Evolutionary conservation across 1,139 yeast species (phyloP).

Genomic region (Nakaseomyces kungkrabaensis): DNA sequence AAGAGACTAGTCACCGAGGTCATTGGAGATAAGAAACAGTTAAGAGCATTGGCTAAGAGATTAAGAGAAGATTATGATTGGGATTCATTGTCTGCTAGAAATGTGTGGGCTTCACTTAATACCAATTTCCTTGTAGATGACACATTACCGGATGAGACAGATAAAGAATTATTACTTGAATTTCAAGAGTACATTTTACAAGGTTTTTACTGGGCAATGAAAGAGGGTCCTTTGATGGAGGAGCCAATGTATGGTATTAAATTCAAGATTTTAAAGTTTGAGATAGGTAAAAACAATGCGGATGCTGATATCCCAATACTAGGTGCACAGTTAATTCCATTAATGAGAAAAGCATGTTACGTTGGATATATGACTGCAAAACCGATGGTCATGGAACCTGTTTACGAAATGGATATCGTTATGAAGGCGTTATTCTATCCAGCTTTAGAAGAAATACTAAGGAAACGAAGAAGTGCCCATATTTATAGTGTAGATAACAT

Average conservation of each 20-base stretch:
- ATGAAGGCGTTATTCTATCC: conserved; percentile 42
- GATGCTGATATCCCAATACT: conserved; percentile 37
- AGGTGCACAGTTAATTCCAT: conserved; percentile 67
- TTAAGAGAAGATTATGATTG: conserved; percentile 56
- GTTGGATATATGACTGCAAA: conserved; percentile 69
- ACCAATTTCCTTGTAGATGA: conserved; percentile 67
- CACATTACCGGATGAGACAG: conserved; percentile 62
- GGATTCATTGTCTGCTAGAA: conserved; percentile 79
- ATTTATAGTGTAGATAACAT: conserved; percentile 45
- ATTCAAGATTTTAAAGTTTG: conserved; percentile 55
- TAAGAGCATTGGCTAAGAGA: conserved; percentile 36
- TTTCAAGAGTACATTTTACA: conserved; percentile 48
- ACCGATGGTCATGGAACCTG: conserved; percentile 78
- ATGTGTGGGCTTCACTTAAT: conserved; percentile 61
- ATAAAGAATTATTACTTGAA: conserved; percentile 38
- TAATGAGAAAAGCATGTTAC: conserved; percentile 77
- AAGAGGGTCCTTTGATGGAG: conserved; percentile 87
- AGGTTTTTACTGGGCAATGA: conserved; percentile 77
- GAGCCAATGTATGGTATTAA: conserved; percentile 67
- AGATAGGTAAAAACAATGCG: conserved; percentile 38
- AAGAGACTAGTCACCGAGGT: conserved; percentile 35
- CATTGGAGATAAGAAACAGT: conserved; percentile 32
- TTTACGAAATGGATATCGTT: conserved; percentile 52
- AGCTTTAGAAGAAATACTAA: conserved; percentile 43
- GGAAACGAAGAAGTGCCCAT: conserved; percentile 56